Evolutionary conservation across 441 rosid genomes (phyloP).

Genomic region (Mallotus japonicus): DNA sequence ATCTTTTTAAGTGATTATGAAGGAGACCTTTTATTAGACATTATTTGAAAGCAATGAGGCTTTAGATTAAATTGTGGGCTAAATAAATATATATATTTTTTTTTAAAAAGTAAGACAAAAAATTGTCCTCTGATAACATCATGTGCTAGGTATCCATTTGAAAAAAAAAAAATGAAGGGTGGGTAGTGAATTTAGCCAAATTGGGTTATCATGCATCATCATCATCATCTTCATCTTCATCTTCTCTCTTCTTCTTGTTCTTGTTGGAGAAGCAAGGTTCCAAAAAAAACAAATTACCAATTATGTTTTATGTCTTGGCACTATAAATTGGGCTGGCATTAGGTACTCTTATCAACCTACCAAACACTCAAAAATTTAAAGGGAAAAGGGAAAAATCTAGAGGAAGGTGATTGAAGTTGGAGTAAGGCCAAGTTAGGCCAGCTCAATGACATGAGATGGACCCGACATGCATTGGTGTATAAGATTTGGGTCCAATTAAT

Average conservation of each 20-base stretch:
- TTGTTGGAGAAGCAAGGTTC: neutral
- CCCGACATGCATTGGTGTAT: slow-evolving; percentile 10
- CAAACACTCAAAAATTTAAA: neutral
- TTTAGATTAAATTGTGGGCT: too few relatives aligned
- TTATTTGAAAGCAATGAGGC: too few relatives aligned
- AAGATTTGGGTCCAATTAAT: neutral
- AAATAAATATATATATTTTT: too few relatives aligned
- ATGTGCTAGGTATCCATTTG: too few relatives aligned
- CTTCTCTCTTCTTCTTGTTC: too few relatives aligned
- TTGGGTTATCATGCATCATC: neutral
- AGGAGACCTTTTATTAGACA: too few relatives aligned
- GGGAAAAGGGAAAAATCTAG: neutral
- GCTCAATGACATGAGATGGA: slow-evolving; percentile 12
- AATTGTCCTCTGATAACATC: too few relatives aligned
- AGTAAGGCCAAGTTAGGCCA: slow-evolving; percentile 12
- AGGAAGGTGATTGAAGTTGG: neutral
- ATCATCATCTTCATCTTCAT: neutral
- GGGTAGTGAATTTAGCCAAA: neutral
- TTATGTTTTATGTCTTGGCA: slow-evolving; percentile 11
- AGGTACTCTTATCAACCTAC: neutral
- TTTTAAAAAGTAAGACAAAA: too few relatives aligned
- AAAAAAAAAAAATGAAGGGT: too few relatives aligned
- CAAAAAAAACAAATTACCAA: neutral
- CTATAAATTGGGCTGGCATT: slow-evolving; percentile 1
- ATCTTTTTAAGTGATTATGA: too few relatives aligned